These are phyloP conservation scores for Coemansia asiatica DNA, from an alignment of 192 early-diverging fungal genomes.

Conservation along the genomic window DNA sequence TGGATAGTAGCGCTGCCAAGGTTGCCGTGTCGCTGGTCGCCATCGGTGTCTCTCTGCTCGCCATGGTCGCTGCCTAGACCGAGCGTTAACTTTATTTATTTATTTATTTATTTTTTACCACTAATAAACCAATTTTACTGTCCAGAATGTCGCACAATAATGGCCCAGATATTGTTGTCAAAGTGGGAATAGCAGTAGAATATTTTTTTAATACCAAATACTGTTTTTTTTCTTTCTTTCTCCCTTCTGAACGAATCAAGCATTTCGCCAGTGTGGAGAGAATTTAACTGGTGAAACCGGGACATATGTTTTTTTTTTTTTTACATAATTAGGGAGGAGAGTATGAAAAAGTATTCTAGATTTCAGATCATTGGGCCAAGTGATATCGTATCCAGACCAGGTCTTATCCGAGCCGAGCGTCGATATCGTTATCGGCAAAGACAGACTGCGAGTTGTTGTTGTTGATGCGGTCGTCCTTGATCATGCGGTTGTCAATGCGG, in stretches of 20 bases:
- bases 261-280: no score
- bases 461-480: conserved; percentile 59
- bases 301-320: no score
- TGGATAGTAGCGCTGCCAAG: conserved; percentile 29
- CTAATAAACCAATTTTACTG: conserved; percentile 2
- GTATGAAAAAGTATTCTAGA: no score
- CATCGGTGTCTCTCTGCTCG: conserved; percentile 24
- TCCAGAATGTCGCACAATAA: background rate
- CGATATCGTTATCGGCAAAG: conserved; percentile 30
- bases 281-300: no score
- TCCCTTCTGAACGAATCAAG: no score
- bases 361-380: no score
- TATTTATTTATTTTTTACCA: background rate
- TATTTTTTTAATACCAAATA: background rate
- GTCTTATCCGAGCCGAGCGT: conserved; percentile 52
- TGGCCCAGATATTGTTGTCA: no score
- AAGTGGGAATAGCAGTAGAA: no score
- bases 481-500: conserved; percentile 68
- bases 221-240: background rate
- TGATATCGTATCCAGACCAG: no score
- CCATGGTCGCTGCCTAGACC: conserved; percentile 5
- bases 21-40: conserved; percentile 45
- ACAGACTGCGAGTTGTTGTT: conserved; percentile 24
- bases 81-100: no score
- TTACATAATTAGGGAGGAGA: no score